Percentiles rank a stretch among this genome's conserved stretches.
Conservation (phyloP, 73 alveolate species). For the Effrenium voratum region DNA sequence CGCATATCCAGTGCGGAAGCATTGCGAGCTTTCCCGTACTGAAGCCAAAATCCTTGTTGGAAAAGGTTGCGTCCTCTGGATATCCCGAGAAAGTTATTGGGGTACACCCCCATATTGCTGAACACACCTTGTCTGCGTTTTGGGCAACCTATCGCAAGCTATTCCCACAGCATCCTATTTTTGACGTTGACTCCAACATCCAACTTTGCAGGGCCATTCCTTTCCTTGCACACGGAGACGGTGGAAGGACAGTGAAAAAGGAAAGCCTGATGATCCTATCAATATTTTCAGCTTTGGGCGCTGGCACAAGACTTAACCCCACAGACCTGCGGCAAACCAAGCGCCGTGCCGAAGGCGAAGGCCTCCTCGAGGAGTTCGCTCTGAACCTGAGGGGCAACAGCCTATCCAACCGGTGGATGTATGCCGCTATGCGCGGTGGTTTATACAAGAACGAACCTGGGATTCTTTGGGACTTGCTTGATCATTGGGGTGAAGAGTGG, state of each 20-base stretch:
- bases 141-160: background rate
- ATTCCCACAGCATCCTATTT: background rate
- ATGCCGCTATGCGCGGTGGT: background rate
- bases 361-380: background rate
- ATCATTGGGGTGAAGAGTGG: background rate
- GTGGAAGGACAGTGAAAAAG: background rate
- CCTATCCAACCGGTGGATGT: background rate
- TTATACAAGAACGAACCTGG: background rate
- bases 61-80: background rate
- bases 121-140: background rate
- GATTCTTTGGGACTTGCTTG: background rate
- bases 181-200: background rate
- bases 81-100: constrained; percentile 1
- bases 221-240: background rate
- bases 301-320: background rate
- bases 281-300: constrained; percentile 11
- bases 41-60: background rate
- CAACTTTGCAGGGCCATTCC: background rate
- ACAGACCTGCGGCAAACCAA: background rate
- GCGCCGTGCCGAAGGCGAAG: background rate
- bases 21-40: background rate
- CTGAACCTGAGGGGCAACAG: constrained; percentile 25
- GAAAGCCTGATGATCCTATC: background rate
- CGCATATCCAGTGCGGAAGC: background rate
- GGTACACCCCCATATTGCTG: background rate